Evolutionary conservation across 1,284 basidiomycete genomes (phyloP).

Genomic region (Rugosomyces carneus): DNA sequence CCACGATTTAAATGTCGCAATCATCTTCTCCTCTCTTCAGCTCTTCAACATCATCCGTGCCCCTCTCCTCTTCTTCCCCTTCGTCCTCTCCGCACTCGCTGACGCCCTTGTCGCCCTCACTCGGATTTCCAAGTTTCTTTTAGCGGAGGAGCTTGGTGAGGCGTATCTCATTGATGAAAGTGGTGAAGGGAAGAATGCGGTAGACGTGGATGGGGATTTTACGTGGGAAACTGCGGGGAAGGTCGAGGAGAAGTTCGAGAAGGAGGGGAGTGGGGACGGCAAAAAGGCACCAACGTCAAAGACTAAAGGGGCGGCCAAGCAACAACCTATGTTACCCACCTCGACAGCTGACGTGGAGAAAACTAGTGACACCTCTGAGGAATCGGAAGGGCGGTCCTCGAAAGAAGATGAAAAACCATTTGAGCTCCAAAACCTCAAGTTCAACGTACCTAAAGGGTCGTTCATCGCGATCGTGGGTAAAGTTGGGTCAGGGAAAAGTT

Average conservation of each 20-base stretch:
- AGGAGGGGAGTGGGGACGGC: slow-evolving; percentile 5
- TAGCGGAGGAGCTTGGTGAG: slow-evolving; percentile 57
- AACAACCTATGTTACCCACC: slow-evolving; percentile 12
- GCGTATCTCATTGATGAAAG: slow-evolving; percentile 46
- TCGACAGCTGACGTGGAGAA: slow-evolving; percentile 12
- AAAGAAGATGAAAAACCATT: slow-evolving; percentile 51
- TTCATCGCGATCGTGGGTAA: slow-evolving; percentile 70
- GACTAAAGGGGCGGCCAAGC: too few species aligned
- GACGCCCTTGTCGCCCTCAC: slow-evolving; percentile 59
- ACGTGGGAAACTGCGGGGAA: slow-evolving; percentile 55
- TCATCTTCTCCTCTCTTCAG: slow-evolving; percentile 70
- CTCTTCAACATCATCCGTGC: slow-evolving; percentile 64
- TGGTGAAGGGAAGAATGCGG: slow-evolving; percentile 36
- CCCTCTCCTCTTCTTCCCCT: slow-evolving; percentile 47
- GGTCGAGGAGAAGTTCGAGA: slow-evolving; percentile 19
- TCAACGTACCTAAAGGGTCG: slow-evolving; percentile 53
- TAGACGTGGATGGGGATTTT: slow-evolving; percentile 61
- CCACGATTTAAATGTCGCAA: slow-evolving; percentile 59
- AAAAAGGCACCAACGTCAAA: slow-evolving; percentile 11
- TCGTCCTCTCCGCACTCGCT: slow-evolving; percentile 44
- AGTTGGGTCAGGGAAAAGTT: slow-evolving; percentile 72
- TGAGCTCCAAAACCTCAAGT: slow-evolving; percentile 47
- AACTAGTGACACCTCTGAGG: slow-evolving; percentile 8
- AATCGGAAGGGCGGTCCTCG: too few species aligned
- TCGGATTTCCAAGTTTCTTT: slow-evolving; percentile 54